Percentiles rank a stretch among this genome's conserved stretches.
phyloP scores from a whole-genome alignment of 2,329 filamentous ascomycete species.

The Pseudocercospora musae region DNA sequence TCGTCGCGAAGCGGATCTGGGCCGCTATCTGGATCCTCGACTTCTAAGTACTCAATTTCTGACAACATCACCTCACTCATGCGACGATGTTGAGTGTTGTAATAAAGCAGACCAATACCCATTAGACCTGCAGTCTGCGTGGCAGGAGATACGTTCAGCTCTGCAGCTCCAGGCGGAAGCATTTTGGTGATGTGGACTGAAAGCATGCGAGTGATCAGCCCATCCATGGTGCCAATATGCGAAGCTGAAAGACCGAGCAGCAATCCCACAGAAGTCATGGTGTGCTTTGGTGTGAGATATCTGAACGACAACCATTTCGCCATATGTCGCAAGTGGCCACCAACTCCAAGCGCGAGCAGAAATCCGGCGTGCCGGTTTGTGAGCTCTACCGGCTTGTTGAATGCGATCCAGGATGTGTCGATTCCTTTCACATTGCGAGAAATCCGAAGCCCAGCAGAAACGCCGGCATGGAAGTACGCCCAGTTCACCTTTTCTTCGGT shows the following conservation, averaged over 20 bases:
- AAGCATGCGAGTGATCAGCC: constrained; percentile 82
- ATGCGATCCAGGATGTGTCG: constrained; percentile 97
- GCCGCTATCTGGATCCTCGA: constrained; percentile 63
- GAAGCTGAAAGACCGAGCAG: constrained; percentile 88
- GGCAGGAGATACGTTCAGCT: constrained; percentile 86
- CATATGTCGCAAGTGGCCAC: constrained; percentile 88
- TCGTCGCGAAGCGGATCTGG: constrained; percentile 85
- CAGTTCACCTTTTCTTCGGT: constrained; percentile 96
- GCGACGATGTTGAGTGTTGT: constrained; percentile 88
- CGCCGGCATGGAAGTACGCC: constrained; percentile 97
- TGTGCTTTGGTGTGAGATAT: constrained; percentile 97
- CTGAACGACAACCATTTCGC: constrained; percentile 99
- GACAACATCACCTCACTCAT: constrained; percentile 99
- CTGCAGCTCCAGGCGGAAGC: constrained; percentile 85
- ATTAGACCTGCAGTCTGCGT: constrained; percentile 96
- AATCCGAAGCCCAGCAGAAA: constrained; percentile 87
- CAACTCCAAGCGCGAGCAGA: constrained; percentile 82
- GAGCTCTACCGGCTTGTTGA: constrained; percentile 90
- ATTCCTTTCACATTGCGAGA: constrained; percentile 88
- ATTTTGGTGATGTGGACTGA: constrained; percentile 96
- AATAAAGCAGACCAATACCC: constrained; percentile 93
- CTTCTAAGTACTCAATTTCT: constrained; percentile 84
- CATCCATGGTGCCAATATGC: constrained; percentile 96
- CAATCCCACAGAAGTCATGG: constrained; percentile 97
- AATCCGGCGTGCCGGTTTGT: constrained; percentile 97